Conservation (phyloP, 176 grass and related monocot species). For the Avena atlantica region DNA sequence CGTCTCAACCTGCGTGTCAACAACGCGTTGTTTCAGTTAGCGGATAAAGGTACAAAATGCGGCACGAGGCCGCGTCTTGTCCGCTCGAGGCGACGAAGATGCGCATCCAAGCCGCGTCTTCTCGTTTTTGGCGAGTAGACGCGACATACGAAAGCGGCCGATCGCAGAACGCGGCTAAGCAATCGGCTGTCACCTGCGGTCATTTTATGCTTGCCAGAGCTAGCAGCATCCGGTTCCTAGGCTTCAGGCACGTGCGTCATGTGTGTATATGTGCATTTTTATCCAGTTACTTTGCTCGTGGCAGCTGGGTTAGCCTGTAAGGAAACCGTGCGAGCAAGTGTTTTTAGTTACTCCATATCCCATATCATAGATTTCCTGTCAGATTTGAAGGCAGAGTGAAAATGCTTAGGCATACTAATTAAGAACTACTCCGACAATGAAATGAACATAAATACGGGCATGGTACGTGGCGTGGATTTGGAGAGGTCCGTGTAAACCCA, state of each 20-base stretch:
- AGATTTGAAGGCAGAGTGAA: no score
- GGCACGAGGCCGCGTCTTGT: not conserved
- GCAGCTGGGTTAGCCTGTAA: not conserved
- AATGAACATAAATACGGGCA: no score
- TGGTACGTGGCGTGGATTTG: no score
- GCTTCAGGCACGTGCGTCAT: not conserved
- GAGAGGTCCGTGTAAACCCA: no score
- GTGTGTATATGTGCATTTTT: not conserved
- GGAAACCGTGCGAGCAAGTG: not conserved
- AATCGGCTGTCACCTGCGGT: slow-evolving; percentile 4
- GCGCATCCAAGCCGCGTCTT: not conserved
- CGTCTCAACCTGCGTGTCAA: not conserved
- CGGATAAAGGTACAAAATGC: not conserved
- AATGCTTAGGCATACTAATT: no score
- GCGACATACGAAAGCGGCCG: not conserved
- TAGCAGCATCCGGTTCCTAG: not conserved
- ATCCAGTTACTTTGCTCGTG: not conserved
- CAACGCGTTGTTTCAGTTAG: not conserved
- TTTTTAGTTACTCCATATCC: no score
- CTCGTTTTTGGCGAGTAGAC: not conserved
- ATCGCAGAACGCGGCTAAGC: not conserved
- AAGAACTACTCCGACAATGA: no score
- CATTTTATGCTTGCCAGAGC: not conserved
- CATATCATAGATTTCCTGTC: no score
- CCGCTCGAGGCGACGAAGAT: not conserved